Evolutionary conservation across 371 early-diverging fungal species (phyloP), one percentile per base, ranked within the genome.

Genomic region (Syncephalastrum racemosum): DNA sequence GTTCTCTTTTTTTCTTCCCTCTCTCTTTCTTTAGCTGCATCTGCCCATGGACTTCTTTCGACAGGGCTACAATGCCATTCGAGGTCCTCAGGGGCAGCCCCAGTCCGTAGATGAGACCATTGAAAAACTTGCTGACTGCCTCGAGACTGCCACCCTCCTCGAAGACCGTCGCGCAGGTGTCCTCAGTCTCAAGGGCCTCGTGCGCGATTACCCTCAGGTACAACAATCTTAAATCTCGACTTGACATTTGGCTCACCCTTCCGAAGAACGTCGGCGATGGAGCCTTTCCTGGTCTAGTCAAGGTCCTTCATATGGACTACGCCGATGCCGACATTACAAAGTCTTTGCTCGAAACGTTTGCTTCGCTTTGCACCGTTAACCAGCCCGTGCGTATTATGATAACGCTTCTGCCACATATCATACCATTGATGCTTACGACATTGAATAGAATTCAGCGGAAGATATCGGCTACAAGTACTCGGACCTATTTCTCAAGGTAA

Each of bases 151-250:
- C 4, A 92, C 93, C 5, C 77, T 94, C 20, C 64, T 92, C 22
- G 96, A 97, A 65, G 97, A 98, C 73, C 73, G 92, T 51, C 74
- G 95, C 44, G 93, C 94, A 3, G 92, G 93, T 5, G 91, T 95
- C 4, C 79, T 89, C 25, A 88, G 90, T 5, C 72, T 98, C 46
- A 93, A 93, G 60, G 93, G 93, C 0, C 81, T 96, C 39, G 83
- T 92, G 7, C 71, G 91, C 45, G 94, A 97, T 52, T 71, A 72
- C 63, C 70, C 68, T 51, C 69, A 71, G 73, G 72, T 76, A 66
- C 42, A n/a, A 41, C 5, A 41, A 36, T 18, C 39, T 8, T 13
- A 6, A 43, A 31, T 8, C 36, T 31, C 36, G 36, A 31, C 36
- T 31, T 53, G 19, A 23, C 27, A 15, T 18, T 48, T 19, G 25